Base-by-base conservation (phyloP, 2,329 filamentous ascomycete genomes). In the Cordyceps fumosorosea region DNA sequence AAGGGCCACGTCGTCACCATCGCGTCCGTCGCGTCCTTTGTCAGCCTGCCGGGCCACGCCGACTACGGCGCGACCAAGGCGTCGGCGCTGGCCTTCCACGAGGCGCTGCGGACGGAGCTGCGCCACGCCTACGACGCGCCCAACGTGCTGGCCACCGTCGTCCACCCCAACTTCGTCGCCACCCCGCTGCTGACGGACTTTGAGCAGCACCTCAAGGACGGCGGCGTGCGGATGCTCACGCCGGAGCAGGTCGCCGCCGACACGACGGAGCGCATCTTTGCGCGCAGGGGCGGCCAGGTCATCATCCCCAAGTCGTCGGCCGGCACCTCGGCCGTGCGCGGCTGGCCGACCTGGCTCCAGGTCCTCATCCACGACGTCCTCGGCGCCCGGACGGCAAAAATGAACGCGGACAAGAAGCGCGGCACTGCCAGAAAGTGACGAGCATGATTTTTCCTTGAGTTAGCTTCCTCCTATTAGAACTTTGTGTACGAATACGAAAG, bases 1-100 rank as follows among this genome's bases (percentile, higher is more conserved):
- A 87, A 90, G 74, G 87, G 88, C 59, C 87, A 88, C 78, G 73
- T 90, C 42, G 84, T 90, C 24, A 89, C 85, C 0, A 79, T 90
- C 24, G 85, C 88, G n/a, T 84, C 80, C 10, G 75, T 84, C 48
- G 86, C 86, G 0, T 81, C 81, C 12, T 88, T 83, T 71, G 68
- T 83, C 6, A 75, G 80, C 2, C 78, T 83, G 0, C 81, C 86
- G 1, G 78, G 77, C 64, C 81, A 88, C 76, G 81, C 85, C 24
- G 85, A 89, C 72, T 90, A 90, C 73, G 77, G 79, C 0, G 78
- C 83, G 7, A 81, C 79, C 63, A 90, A 90, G 74, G 80, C 86
- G 1, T 85, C 84, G 0, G 82, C 85, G 1, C 72, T 87, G 5
- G 75, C 82, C 2, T 86, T 90, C 73, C 86, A 89, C 70, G 86